Conservation (phyloP, 1,284 basidiomycete species). For the Trichosporon coremiiforme region DNA sequence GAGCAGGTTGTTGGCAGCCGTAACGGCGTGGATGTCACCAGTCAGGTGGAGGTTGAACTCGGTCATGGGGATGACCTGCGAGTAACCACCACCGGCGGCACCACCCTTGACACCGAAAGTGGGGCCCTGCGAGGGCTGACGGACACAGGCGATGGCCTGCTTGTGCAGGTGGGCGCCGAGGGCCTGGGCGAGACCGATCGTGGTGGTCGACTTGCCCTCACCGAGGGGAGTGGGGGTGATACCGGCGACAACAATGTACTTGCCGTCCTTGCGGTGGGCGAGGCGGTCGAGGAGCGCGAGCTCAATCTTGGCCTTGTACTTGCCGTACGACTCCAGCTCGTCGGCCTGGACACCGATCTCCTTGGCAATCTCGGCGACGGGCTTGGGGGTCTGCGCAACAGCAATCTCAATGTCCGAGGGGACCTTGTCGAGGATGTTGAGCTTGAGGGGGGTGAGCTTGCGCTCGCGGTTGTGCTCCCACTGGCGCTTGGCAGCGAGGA, state of each 20-base stretch:
- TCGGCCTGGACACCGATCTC: slow-evolving; percentile 86
- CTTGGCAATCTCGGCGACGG: slow-evolving; percentile 75
- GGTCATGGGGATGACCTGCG: slow-evolving; percentile 99
- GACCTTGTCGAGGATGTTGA: slow-evolving; percentile 79
- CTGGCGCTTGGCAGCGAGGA: slow-evolving; percentile 77
- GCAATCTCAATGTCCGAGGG: slow-evolving; percentile 96
- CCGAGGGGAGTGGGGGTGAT: slow-evolving; percentile 98
- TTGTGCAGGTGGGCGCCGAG: slow-evolving; percentile 92
- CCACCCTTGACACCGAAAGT: slow-evolving; percentile 99
- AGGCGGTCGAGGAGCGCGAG: slow-evolving; percentile 84
- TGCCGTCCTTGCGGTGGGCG: slow-evolving; percentile 83
- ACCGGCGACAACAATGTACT: slow-evolving; percentile 95
- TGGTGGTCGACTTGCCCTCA: slow-evolving; percentile 98
- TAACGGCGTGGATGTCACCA: slow-evolving; percentile 97
- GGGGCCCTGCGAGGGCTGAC: slow-evolving; percentile 97
- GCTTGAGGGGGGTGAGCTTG: slow-evolving; percentile 72
- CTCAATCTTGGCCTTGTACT: slow-evolving; percentile 97
- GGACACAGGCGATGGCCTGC: slow-evolving; percentile 94
- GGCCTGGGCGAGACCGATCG: slow-evolving; percentile 95
- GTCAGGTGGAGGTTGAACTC: slow-evolving; percentile 86
- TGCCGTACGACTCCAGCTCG: slow-evolving; percentile 93
- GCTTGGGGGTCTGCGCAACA: slow-evolving; percentile 91
- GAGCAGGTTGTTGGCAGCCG: slow-evolving; percentile 94
- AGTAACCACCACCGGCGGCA: slow-evolving; percentile 97
- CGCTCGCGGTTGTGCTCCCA: slow-evolving; percentile 69